Conservation (phyloP, 441 rosid genomes). For the Geranium incanum region DNA sequence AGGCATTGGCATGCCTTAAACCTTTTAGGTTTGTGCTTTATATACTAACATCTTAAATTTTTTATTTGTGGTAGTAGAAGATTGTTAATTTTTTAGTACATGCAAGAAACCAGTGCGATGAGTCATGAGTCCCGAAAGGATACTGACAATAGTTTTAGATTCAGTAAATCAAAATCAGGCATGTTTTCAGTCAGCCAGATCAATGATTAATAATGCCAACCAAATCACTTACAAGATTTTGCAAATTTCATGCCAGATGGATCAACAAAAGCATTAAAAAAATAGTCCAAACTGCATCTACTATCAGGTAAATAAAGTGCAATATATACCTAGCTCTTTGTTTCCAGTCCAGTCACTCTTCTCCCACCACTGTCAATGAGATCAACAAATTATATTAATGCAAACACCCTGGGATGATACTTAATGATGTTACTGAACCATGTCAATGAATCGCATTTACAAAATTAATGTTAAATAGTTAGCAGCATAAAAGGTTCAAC, state of each 20-base stretch:
- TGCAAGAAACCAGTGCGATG: background rate
- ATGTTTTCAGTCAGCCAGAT: background rate
- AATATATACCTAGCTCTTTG: constrained; percentile 89
- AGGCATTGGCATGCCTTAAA: background rate
- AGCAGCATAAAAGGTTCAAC: background rate
- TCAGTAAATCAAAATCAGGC: background rate
- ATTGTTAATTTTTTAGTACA: background rate
- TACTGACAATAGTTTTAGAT: background rate
- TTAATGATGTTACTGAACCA: constrained; percentile 42
- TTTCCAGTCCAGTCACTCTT: constrained; percentile 99
- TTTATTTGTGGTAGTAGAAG: background rate
- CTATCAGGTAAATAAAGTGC: constrained; percentile 13
- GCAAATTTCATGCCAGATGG: background rate
- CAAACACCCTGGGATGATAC: constrained; percentile 59
- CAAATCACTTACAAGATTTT: background rate
- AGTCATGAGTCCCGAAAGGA: background rate
- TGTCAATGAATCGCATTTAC: constrained; percentile 18
- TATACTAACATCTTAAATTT: background rate
- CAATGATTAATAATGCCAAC: background rate
- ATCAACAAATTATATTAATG: constrained; percentile 72
- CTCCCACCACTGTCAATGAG: constrained; percentile 99
- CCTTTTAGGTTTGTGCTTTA: background rate
- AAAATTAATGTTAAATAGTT: constrained; percentile 13
- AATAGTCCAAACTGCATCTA: background rate
- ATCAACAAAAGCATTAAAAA: background rate